These are phyloP conservation scores for Zygotorulaspora danielsina DNA, from an alignment of 805 yeast genomes.

Conservation along the genomic window DNA sequence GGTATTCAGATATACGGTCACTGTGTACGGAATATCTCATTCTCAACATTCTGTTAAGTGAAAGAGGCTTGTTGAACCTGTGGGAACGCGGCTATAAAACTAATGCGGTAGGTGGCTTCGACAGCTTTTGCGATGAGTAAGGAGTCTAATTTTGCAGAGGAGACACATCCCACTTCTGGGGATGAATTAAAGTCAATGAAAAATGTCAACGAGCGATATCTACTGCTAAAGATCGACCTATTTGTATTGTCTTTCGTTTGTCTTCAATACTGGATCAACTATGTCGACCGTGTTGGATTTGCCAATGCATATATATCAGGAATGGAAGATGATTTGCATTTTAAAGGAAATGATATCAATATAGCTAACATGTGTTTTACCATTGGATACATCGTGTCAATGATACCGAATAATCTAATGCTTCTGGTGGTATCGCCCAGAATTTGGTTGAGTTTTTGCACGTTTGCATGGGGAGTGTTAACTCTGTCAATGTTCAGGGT, in stretches of 20 bases:
- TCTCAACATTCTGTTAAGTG: too few species aligned
- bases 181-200: neutral
- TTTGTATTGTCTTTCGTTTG: slow-evolving; percentile 35
- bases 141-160: neutral
- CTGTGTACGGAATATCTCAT: slow-evolving; percentile 5
- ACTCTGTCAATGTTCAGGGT: slow-evolving; percentile 51
- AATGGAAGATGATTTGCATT: slow-evolving; percentile 52
- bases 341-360: slow-evolving; percentile 48
- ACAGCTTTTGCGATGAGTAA: too few species aligned
- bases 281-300: slow-evolving; percentile 54
- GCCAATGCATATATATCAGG: slow-evolving; percentile 64
- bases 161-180: neutral
- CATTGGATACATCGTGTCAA: slow-evolving; percentile 57
- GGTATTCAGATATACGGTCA: neutral
- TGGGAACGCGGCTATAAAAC: too few species aligned
- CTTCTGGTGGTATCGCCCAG: slow-evolving; percentile 51
- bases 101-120: too few species aligned
- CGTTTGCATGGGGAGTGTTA: slow-evolving; percentile 53
- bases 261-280: slow-evolving; percentile 43
- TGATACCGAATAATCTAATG: slow-evolving; percentile 58
- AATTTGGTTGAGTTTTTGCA: slow-evolving; percentile 52
- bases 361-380: slow-evolving; percentile 52
- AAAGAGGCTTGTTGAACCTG: neutral
- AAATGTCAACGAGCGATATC: slow-evolving; percentile 12
- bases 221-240: slow-evolving; percentile 32